These are phyloP conservation scores for Trichoderma sp. DNA, from an alignment of 2,329 filamentous ascomycete species.

Conservation along the genomic window DNA sequence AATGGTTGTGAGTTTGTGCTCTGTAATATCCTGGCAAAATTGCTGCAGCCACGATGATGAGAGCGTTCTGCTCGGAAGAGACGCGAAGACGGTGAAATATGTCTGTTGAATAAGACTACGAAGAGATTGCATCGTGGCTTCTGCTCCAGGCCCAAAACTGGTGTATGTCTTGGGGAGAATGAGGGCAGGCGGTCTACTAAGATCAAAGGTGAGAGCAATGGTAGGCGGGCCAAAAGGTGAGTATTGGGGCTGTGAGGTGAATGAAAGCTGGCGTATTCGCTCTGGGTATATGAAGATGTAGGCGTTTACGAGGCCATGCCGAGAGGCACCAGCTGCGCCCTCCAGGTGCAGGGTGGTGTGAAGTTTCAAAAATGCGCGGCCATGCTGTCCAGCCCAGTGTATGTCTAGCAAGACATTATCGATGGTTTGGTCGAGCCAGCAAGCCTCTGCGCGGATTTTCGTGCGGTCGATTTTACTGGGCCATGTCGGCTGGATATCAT, in stretches of 20 bases:
- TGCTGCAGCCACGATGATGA: neutral
- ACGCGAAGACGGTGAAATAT: neutral
- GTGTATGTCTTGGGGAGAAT: neutral
- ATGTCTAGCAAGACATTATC: neutral
- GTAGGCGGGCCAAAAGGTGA: neutral
- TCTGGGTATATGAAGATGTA: constrained; percentile 10
- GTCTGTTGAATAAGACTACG: constrained; percentile 1
- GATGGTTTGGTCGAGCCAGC: neutral
- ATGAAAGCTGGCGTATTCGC: constrained; percentile 5
- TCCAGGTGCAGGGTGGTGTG: neutral
- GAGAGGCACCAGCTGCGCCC: neutral
- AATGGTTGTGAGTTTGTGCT: constrained; percentile 2
- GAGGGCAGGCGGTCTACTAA: neutral
- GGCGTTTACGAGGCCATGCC: neutral
- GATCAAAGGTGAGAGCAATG: neutral
- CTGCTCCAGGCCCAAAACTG: neutral
- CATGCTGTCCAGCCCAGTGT: constrained; percentile 6
- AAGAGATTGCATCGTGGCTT: neutral
- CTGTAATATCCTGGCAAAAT: neutral
- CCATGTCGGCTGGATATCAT: constrained; percentile 8
- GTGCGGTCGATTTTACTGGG: constrained; percentile 1
- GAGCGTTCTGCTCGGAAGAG: neutral
- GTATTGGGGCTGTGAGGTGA: neutral
- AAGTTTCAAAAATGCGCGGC: constrained; percentile 1
- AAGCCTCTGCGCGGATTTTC: neutral